Evolutionary conservation across 1,284 basidiomycete species (phyloP), one percentile per base, ranked within the genome.

Genomic region (Cystobasidium sp.): DNA sequence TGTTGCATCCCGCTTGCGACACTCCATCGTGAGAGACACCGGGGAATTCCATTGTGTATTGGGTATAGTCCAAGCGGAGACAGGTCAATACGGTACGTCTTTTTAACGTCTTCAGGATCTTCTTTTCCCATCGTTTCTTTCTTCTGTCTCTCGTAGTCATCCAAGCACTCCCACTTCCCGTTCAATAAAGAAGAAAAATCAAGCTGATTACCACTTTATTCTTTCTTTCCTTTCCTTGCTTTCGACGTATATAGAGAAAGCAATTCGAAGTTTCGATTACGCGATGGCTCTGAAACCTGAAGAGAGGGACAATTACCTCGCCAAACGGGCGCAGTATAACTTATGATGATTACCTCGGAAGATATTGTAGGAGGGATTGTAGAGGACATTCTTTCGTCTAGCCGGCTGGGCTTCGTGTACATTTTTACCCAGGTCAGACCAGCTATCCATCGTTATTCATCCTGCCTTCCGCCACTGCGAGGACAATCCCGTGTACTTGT

Each of bases 251-350:
- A 12, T 24, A 63, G 68, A 62, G 8, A 56, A 68, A 18, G 62
- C 59, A 10, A 55, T 43, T 18, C 31, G 68, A 47, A 53, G 24
- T 58, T 71, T 71, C 39, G 68, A 71, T 43, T 63, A 58, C n/a
- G 68, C 68, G n/a, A 71, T 71, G 68, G 68, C 68, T 20, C 37
- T 71, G 18, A 71, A 71, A 41, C 68, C 68, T n/a, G 68, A 71
- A 49, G 68, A 71, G 47, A 14, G 68, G 44, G 68, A 71, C 3
- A 63, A 71, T 31, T 71, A 71, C 41, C 18, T 65, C 16, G 59
- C 58, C 6, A 71, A 62, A 44, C 31, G 68, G 49, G 2, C 24
- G 9, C 59, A 64, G 55, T 71, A 71, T 51, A 59, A 59, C 24
- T 14, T 71, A 39, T 71, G 41, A 51, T 51, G 31, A 31, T 31